A percentile compares a stretch with the other conserved stretches of the same genome.
Evolutionary conservation across 257 asterid genomes (phyloP).

Genomic region (Plantago major): DNA sequence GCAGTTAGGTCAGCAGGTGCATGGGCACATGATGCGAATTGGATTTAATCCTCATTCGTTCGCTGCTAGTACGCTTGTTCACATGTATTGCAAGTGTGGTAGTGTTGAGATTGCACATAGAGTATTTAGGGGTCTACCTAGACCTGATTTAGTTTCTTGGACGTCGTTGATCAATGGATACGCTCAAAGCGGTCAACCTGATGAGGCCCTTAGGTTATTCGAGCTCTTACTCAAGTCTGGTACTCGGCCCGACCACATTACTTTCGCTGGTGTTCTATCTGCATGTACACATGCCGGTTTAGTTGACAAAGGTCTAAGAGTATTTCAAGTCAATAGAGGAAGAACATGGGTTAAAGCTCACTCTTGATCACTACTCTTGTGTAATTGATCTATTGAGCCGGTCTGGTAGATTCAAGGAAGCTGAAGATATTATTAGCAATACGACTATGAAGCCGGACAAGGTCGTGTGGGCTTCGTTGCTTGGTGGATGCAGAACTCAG

Average conservation of each 20-base stretch:
- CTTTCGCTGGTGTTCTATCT: slow-evolving; percentile 67
- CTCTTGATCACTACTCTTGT: slow-evolving; percentile 68
- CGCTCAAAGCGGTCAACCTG: slow-evolving; percentile 63
- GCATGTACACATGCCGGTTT: slow-evolving; percentile 76
- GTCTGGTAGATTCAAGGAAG: slow-evolving; percentile 60
- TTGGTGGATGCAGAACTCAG: slow-evolving; percentile 71
- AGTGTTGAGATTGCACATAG: slow-evolving; percentile 47
- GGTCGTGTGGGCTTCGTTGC: slow-evolving; percentile 71
- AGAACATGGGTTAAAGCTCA: slow-evolving; percentile 41
- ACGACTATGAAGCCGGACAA: slow-evolving; percentile 63
- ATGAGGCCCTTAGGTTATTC: slow-evolving; percentile 52
- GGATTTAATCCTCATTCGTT: slow-evolving; percentile 58
- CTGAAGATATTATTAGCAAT: slow-evolving; percentile 47
- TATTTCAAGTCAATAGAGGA: slow-evolving; percentile 55
- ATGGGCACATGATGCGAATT: slow-evolving; percentile 54
- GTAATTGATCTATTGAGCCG: slow-evolving; percentile 68
- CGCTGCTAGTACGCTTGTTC: slow-evolving; percentile 74
- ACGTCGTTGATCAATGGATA: slow-evolving; percentile 71
- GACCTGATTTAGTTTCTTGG: slow-evolving; percentile 67
- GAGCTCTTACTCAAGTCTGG: slow-evolving; percentile 44
- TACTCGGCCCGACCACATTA: slow-evolving; percentile 55
- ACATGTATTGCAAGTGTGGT: slow-evolving; percentile 73
- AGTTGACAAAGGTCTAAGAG: slow-evolving; percentile 63
- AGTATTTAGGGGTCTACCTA: slow-evolving; percentile 43
- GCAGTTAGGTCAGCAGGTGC: slow-evolving; percentile 61